Conservation (phyloP, 2,329 filamentous ascomycete species). For the Neophaeococcomyces mojaviensis region DNA sequence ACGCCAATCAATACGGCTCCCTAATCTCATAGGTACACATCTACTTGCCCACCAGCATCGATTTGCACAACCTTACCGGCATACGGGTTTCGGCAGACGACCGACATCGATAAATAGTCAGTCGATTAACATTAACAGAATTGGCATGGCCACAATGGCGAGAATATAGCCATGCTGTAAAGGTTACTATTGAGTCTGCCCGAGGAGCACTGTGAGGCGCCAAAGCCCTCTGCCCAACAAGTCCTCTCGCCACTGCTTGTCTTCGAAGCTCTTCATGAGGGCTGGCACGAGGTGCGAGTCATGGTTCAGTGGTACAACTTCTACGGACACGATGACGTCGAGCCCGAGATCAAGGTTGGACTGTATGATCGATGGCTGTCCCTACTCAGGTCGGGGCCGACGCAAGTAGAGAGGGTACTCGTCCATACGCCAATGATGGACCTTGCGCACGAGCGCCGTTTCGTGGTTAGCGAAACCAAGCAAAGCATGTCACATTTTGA, state of each 20-base stretch:
- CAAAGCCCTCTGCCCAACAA: neutral
- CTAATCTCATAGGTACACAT: too few relatives aligned
- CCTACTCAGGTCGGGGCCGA: conserved; percentile 12
- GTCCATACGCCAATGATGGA: conserved; percentile 18
- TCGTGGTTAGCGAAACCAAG: conserved; percentile 16
- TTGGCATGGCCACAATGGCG: neutral
- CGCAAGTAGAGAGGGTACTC: conserved; percentile 10
- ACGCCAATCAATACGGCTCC: too few relatives aligned
- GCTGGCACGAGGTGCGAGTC: neutral
- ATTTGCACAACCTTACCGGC: too few relatives aligned
- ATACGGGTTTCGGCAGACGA: neutral
- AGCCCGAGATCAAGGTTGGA: conserved; percentile 13
- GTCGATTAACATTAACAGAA: neutral
- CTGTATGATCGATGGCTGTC: conserved; percentile 16
- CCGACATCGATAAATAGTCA: neutral
- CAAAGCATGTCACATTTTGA: conserved; percentile 13
- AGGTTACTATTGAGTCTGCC: neutral
- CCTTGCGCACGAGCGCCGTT: conserved; percentile 18
- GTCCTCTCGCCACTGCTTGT: neutral
- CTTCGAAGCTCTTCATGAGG: neutral
- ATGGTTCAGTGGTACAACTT: conserved; percentile 19
- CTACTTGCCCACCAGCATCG: too few relatives aligned
- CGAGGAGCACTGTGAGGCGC: neutral
- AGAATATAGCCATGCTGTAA: neutral
- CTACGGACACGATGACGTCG: conserved; percentile 4